Evolutionary conservation across 1,284 basidiomycete species (phyloP), one percentile per base, ranked within the genome.

Genomic region (Papiliotrema laurentii): DNA sequence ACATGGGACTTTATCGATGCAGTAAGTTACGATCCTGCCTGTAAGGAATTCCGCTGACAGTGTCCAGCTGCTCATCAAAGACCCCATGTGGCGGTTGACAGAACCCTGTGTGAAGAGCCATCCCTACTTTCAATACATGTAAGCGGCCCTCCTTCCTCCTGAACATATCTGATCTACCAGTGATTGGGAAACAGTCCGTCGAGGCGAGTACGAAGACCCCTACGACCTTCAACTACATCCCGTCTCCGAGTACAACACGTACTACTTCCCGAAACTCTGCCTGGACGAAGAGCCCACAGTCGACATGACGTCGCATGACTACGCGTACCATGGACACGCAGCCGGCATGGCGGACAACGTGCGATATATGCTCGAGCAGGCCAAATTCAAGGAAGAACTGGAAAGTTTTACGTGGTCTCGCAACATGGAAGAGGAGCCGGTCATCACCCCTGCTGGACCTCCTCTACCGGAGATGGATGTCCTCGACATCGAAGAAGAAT

Each of bases 241-340:
- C 6, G 82, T 83, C 40, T 89, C 96, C 71, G 91, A 92, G 59
- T 86, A 85, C 65, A 94, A 98, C 80, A 94, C 89, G 56, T 89
- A 91, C 72, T 97, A 97, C 75, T 98, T 97, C 71, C 94, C 97
- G 70, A 89, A 94, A 60, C 86, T 89, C 28, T 97, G 96, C 81
- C 80, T 97, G 49, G 89, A 90, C 66, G 93, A 96, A 86, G 85
- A 87, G 58, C 89, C 89, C 33, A 83, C 66, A 14, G 64, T 75
- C 34, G 67, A 73, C 50, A 69, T 68, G 60, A 56, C 61, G 1
- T 57, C 48, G 2, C 66, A 71, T 47, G 66, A 66, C 25, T 53
- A 54, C 35, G 49, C 49, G 30, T 55, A 61, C 19, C 31, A 47
- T 3, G 48, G 43, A 21, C 41, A 35, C 28, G 38, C 6, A 35